Conservation (phyloP, 129 eudicot genomes). For the Flaveria ramosissima region DNA sequence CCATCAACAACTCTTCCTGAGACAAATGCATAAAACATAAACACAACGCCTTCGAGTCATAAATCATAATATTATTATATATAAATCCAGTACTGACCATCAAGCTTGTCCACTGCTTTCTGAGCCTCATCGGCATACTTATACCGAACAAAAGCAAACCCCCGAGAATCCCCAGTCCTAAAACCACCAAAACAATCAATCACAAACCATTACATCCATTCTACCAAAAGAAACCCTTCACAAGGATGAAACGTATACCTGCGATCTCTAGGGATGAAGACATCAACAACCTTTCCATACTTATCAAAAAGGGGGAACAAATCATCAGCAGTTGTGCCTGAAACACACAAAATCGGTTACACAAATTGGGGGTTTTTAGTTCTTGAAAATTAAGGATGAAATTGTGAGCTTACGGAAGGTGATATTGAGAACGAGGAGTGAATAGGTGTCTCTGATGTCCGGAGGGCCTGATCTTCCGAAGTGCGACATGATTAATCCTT, state of each 20-base stretch:
- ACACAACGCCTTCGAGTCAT: background rate
- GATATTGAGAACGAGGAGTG: too few relatives aligned
- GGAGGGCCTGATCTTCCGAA: conserved; percentile 98
- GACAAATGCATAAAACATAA: background rate
- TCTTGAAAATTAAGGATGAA: background rate
- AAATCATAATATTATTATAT: background rate
- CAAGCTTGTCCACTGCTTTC: conserved; percentile 97
- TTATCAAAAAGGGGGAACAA: conserved; percentile 86
- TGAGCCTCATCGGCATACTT: conserved; percentile 95
- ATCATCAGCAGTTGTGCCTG: conserved; percentile 96
- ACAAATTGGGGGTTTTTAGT: background rate
- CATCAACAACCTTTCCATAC: conserved; percentile 96
- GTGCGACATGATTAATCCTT: conserved; percentile 68
- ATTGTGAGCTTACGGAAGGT: conserved; percentile 19
- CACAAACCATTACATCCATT: background rate
- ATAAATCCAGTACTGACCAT: conserved; percentile 41
- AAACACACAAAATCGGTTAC: background rate
- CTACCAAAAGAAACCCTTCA: background rate
- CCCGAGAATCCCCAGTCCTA: conserved; percentile 99
- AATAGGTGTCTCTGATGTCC: conserved; percentile 30
- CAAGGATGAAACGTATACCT: conserved; percentile 37
- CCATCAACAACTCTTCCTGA: conserved; percentile 93
- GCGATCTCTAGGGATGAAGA: conserved; percentile 94
- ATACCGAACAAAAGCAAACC: conserved; percentile 96
- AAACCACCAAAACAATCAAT: background rate